Conservation (phyloP, 371 early-diverging fungal genomes). For the Syncephalis plumigaleata region DNA sequence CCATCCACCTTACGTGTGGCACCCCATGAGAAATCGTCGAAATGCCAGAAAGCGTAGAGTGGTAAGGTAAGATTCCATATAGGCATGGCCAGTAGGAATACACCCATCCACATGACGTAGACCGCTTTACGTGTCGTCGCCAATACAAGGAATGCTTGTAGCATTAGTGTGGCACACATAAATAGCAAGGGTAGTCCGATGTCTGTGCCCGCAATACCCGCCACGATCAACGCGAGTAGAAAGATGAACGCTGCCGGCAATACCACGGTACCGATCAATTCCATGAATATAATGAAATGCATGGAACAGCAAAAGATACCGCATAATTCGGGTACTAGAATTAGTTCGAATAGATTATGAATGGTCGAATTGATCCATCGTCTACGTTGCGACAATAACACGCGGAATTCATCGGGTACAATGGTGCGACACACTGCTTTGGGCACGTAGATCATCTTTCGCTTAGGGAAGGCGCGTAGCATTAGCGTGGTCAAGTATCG, state of each 20-base stretch:
- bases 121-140: slow-evolving; percentile 64
- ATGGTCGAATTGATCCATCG: slow-evolving; percentile 89
- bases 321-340: slow-evolving; percentile 68
- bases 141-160: slow-evolving; percentile 74
- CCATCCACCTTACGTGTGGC: slow-evolving; percentile 68
- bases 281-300: slow-evolving; percentile 73
- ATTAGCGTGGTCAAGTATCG: slow-evolving; percentile 89
- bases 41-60: slow-evolving; percentile 89
- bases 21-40: slow-evolving; percentile 94
- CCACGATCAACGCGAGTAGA: slow-evolving; percentile 17
- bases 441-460: slow-evolving; percentile 87
- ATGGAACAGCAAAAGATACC: slow-evolving; percentile 80
- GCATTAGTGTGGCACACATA: slow-evolving; percentile 41
- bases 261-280: slow-evolving; percentile 66
- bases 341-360: slow-evolving; percentile 83
- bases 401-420: slow-evolving; percentile 64
- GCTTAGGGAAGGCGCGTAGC: slow-evolving; percentile 81
- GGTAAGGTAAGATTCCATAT: slow-evolving; percentile 95
- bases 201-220: slow-evolving; percentile 3
- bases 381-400: slow-evolving; percentile 69
- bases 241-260: slow-evolving; percentile 66
- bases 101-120: slow-evolving; percentile 66
- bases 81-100: slow-evolving; percentile 58
- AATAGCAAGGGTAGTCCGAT: slow-evolving; percentile 36
- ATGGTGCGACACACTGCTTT: slow-evolving; percentile 68